A percentile compares a stretch with the other conserved stretches of the same genome.
phyloP scores from a whole-genome alignment of 2,329 filamentous ascomycete genomes.

The Neophaeococcomyces mojaviensis region DNA sequence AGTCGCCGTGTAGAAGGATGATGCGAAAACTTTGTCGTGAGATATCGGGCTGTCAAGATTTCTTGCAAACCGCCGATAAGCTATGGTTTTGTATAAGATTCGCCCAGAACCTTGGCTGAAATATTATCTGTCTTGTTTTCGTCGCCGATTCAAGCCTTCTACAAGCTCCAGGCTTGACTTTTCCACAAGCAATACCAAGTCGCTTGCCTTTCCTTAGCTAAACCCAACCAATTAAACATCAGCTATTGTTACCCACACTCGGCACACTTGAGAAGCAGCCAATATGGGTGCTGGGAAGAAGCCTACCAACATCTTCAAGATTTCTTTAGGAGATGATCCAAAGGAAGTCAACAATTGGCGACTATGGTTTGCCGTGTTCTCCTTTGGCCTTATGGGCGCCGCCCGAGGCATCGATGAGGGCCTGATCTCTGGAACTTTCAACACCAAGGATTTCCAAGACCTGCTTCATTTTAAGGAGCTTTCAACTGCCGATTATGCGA shows the following conservation, averaged over 20 bases:
- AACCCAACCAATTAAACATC: not conserved
- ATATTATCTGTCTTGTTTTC: not conserved
- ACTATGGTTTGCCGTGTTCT: conserved; percentile 23
- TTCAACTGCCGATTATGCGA: conserved; percentile 24
- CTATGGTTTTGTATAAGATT: not conserved
- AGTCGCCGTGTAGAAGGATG: not conserved
- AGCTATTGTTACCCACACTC: not conserved
- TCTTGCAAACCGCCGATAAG: not conserved
- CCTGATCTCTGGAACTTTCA: conserved; percentile 25
- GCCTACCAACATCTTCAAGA: conserved; percentile 33
- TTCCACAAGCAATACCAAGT: not conserved
- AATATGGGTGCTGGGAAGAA: conserved; percentile 26
- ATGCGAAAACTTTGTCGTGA: not conserved
- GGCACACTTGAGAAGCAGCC: not conserved
- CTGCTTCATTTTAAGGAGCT: conserved; percentile 16
- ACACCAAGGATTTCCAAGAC: conserved; percentile 22
- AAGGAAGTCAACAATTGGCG: conserved; percentile 29
- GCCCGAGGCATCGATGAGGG: conserved; percentile 21
- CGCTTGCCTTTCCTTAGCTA: not conserved
- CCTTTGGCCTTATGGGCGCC: conserved; percentile 24
- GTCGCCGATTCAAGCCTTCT: not conserved
- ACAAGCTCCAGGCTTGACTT: not conserved
- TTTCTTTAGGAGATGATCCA: conserved; percentile 24
- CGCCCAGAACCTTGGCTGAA: not conserved
- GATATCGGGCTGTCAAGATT: not conserved